Conservation (phyloP, 2,329 filamentous ascomycete species). For the Exophiala sideris region DNA sequence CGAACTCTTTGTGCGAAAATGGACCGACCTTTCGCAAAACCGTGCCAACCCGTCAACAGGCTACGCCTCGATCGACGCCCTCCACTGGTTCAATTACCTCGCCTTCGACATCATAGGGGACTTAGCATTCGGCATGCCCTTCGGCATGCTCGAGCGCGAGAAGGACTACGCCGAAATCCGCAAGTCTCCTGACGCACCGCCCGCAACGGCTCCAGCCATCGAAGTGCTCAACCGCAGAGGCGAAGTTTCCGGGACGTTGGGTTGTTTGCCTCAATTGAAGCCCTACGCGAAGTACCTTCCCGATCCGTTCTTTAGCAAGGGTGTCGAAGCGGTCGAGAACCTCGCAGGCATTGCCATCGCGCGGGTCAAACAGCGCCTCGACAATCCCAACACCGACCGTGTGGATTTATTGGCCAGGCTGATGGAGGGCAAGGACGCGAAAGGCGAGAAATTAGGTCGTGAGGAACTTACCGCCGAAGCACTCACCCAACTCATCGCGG, state of each 20-base stretch:
- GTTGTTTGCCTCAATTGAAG: constrained; percentile 69
- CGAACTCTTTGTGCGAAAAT: constrained; percentile 67
- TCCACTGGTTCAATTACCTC: constrained; percentile 76
- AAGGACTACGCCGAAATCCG: constrained; percentile 74
- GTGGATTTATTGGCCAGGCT: constrained; percentile 77
- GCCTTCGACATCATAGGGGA: constrained; percentile 61
- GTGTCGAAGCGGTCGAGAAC: constrained; percentile 70
- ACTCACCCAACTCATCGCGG: constrained; percentile 78
- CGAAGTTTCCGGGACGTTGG: constrained; percentile 78
- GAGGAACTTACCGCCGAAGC: constrained; percentile 85
- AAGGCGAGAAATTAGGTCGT: constrained; percentile 69
- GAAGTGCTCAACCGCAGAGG: constrained; percentile 85
- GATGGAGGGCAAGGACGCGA: constrained; percentile 81
- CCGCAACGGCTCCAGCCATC: constrained; percentile 72
- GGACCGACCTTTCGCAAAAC: constrained; percentile 61
- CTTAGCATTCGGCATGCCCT: constrained; percentile 69
- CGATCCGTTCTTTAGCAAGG: constrained; percentile 75
- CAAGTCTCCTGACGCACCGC: constrained; percentile 55
- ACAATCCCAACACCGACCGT: constrained; percentile 59
- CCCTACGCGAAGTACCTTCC: constrained; percentile 78
- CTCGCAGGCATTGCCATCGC: constrained; percentile 86
- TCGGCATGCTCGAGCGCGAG: constrained; percentile 77
- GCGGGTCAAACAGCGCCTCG: constrained; percentile 68
- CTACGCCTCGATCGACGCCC: constrained; percentile 65
- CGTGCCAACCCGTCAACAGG: constrained; percentile 44